phyloP scores from a whole-genome alignment of 176 grass and related monocot genomes.

The Phoenix dactylifera region DNA sequence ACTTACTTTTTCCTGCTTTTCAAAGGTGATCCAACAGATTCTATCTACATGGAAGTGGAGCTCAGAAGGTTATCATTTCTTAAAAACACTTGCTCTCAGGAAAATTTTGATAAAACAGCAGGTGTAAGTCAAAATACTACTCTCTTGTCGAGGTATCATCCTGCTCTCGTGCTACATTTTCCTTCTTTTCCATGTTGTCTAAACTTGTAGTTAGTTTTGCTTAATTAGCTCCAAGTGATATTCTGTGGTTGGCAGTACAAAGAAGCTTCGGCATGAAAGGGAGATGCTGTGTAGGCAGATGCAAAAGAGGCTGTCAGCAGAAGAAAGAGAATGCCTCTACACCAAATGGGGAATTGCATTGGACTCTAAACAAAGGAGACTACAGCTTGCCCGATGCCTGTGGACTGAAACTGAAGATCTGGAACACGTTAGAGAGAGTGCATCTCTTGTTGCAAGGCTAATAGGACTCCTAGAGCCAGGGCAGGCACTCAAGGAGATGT shows the following conservation, averaged over 20 bases:
- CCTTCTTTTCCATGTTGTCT: no score
- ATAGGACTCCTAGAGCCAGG: constrained; percentile 75
- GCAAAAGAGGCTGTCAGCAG: constrained; percentile 48
- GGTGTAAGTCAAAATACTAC: constrained; percentile 27
- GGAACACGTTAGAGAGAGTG: constrained; percentile 86
- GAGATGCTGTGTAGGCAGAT: constrained; percentile 84
- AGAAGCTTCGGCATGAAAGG: constrained; percentile 70
- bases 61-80: constrained; percentile 70
- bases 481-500: constrained; percentile 89
- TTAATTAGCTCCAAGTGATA: no score
- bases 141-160: constrained; percentile 45
- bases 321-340: constrained; percentile 80
- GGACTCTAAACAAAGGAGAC: constrained; percentile 59
- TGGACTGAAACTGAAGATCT: constrained; percentile 68
- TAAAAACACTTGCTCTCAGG: constrained; percentile 40
- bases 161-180: neutral
- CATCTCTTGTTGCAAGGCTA: constrained; percentile 62
- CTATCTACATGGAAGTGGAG: constrained; percentile 99
- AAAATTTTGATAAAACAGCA: constrained; percentile 32
- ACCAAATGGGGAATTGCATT: constrained; percentile 80
- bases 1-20: constrained; percentile 92
- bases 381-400: constrained; percentile 55
- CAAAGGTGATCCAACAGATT: constrained; percentile 84
- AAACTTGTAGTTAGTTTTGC: no score
- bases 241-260: constrained; percentile 31